Percentiles rank a stretch among this genome's conserved stretches.
These are phyloP conservation scores for Capillidium rhysosporum DNA, from an alignment of 371 early-diverging fungal species.

Conservation along the genomic window DNA sequence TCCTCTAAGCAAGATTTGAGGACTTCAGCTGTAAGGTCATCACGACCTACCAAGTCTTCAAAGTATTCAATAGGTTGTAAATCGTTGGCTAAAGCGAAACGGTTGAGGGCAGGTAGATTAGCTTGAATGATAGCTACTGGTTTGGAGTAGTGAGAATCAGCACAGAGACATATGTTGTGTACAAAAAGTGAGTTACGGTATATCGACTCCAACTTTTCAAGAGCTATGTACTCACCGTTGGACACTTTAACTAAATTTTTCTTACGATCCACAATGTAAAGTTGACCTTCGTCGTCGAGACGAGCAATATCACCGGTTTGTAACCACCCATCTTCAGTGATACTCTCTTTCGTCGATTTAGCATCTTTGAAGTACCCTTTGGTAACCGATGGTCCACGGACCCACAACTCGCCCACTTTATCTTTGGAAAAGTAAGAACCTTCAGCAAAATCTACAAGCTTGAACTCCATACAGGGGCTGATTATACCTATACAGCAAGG, in stretches of 20 bases:
- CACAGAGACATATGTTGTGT: slow-evolving; percentile 72
- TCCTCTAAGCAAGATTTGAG: slow-evolving; percentile 21
- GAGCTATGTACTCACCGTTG: slow-evolving; percentile 94
- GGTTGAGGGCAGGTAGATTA: slow-evolving; percentile 16
- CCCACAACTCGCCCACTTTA: slow-evolving; percentile 66
- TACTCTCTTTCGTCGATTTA: slow-evolving; percentile 46
- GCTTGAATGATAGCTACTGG: slow-evolving; percentile 35
- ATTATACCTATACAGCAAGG: slow-evolving; percentile 63
- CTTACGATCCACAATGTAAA: slow-evolving; percentile 63
- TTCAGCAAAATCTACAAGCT: slow-evolving; percentile 75
- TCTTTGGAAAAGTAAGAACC: slow-evolving; percentile 47
- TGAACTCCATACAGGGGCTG: slow-evolving; percentile 60
- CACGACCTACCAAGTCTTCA: slow-evolving; percentile 21
- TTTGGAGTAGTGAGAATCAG: slow-evolving; percentile 39
- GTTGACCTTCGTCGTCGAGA: slow-evolving; percentile 41
- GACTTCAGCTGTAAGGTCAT: slow-evolving; percentile 19
- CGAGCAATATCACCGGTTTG: slow-evolving; percentile 90
- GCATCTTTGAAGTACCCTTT: slow-evolving; percentile 61
- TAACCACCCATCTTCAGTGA: slow-evolving; percentile 79
- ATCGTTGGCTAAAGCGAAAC: slow-evolving; percentile 14
- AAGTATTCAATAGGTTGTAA: slow-evolving; percentile 11
- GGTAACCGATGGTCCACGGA: slow-evolving; percentile 63
- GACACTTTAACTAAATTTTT: slow-evolving; percentile 76
- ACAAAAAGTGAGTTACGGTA: slow-evolving; percentile 62
- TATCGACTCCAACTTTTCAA: slow-evolving; percentile 91